These are phyloP conservation scores for Claviceps spartinae DNA, from an alignment of 2,329 filamentous ascomycete genomes.

Conservation along the genomic window DNA sequence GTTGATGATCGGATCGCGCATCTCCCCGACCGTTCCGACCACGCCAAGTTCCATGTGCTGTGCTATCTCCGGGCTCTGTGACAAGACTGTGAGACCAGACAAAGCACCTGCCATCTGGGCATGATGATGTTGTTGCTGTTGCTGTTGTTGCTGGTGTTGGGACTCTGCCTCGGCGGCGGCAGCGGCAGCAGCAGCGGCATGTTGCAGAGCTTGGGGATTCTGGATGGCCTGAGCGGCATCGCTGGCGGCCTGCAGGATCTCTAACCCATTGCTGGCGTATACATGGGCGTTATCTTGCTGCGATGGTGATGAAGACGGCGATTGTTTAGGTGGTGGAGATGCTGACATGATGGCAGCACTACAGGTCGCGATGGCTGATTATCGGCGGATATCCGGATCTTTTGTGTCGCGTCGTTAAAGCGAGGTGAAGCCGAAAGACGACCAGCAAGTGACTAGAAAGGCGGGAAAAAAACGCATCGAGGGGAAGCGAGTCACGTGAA, in stretches of 20 bases:
- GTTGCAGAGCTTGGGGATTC: conserved; percentile 24
- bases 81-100: background rate
- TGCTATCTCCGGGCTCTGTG: background rate
- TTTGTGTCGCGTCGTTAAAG: conserved; percentile 20
- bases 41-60: conserved; percentile 5
- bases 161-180: conserved; percentile 20
- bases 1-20: conserved; percentile 29
- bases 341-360: conserved; percentile 10
- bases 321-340: conserved; percentile 12
- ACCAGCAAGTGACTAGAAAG: background rate
- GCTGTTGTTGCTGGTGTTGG: conserved; percentile 5
- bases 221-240: conserved; percentile 28
- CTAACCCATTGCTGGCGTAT: conserved; percentile 32
- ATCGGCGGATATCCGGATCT: conserved; percentile 29
- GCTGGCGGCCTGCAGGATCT: conserved; percentile 31
- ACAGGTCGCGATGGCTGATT: conserved; percentile 26
- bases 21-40: conserved; percentile 9
- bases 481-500: background rate
- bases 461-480: background rate
- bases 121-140: conserved; percentile 3
- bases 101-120: background rate
- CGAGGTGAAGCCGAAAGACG: conserved; percentile 25
- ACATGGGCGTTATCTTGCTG: conserved; percentile 21
- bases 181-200: conserved; percentile 24
- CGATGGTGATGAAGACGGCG: conserved; percentile 12